These are phyloP conservation scores for Zymoseptoria brevis DNA, from an alignment of 2,329 filamentous ascomycete genomes.

Conservation along the genomic window DNA sequence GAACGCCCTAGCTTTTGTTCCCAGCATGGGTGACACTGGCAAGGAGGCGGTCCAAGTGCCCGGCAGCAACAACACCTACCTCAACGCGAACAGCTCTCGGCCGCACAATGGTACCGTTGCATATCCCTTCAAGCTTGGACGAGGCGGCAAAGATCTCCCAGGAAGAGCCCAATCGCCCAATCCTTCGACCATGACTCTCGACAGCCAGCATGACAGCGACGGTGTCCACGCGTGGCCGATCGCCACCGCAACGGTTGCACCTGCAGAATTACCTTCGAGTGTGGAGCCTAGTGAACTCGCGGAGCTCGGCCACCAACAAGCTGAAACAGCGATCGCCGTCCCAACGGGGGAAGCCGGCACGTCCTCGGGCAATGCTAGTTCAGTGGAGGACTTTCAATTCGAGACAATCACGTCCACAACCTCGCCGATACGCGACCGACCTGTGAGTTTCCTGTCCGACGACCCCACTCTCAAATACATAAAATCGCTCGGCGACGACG, in stretches of 20 bases:
- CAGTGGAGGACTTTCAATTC: not conserved
- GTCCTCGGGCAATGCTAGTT: not conserved
- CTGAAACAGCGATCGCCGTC: constrained; percentile 1
- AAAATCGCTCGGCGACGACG: constrained; percentile 12
- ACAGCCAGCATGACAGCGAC: constrained; percentile 12
- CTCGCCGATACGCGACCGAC: constrained; percentile 7
- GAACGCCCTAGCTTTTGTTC: not conserved
- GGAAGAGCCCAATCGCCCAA: constrained; percentile 9
- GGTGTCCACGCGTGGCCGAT: not conserved
- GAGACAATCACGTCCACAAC: not conserved
- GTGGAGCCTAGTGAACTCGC: not conserved
- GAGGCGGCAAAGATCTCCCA: constrained; percentile 16
- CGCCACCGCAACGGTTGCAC: not conserved
- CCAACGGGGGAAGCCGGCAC: not conserved
- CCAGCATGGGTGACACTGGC: constrained; percentile 12
- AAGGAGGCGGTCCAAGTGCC: constrained; percentile 19
- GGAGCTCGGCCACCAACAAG: not conserved
- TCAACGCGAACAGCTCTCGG: constrained; percentile 50
- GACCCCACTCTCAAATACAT: constrained; percentile 6
- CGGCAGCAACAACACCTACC: constrained; percentile 37
- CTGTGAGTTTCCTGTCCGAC: constrained; percentile 12
- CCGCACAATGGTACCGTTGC: constrained; percentile 62
- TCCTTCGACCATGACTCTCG: constrained; percentile 22
- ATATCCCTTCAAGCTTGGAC: constrained; percentile 62
- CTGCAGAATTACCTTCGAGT: not conserved